A percentile compares a stretch with the other conserved stretches of the same genome.
These are phyloP conservation scores for Sporothrix curviconia DNA, from an alignment of 2,329 filamentous ascomycete species.

Conservation along the genomic window DNA sequence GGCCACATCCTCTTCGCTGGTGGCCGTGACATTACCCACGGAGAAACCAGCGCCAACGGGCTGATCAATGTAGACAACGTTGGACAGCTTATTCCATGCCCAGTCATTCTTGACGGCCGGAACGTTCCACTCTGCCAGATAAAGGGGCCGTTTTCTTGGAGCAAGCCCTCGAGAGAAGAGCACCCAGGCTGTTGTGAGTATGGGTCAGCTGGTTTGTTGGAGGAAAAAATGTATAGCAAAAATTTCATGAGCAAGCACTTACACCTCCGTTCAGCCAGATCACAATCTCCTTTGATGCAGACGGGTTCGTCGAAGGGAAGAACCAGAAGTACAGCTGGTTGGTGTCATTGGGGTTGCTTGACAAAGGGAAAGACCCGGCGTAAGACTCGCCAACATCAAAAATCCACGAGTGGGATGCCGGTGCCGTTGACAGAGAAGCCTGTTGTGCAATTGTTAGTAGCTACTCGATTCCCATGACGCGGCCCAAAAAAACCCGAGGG, in stretches of 20 bases:
- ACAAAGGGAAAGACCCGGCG: constrained; percentile 56
- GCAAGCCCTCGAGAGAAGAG: constrained; percentile 58
- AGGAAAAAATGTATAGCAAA: not conserved
- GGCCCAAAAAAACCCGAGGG: not conserved
- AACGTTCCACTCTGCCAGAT: constrained; percentile 63
- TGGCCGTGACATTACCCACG: constrained; percentile 56
- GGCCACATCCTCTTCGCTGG: constrained; percentile 60
- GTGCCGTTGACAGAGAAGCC: constrained; percentile 59
- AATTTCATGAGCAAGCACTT: constrained; percentile 17
- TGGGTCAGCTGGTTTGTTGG: not conserved
- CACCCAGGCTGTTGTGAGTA: constrained; percentile 43
- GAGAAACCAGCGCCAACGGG: constrained; percentile 63
- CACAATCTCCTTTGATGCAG: constrained; percentile 50
- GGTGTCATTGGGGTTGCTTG: constrained; percentile 35
- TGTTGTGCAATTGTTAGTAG: constrained; percentile 22
- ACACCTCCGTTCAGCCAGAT: constrained; percentile 56
- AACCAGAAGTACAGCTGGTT: constrained; percentile 60
- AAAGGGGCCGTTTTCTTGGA: constrained; percentile 74
- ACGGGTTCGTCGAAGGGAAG: constrained; percentile 49
- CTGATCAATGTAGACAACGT: constrained; percentile 71
- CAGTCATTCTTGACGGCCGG: constrained; percentile 60
- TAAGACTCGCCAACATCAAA: constrained; percentile 63
- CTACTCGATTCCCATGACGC: too few species aligned
- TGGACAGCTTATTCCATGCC: constrained; percentile 69
- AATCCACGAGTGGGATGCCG: constrained; percentile 60